Evolutionary conservation across 169 alveolate species (phyloP), one percentile per base, ranked within the genome.

Genomic region (Perkinsus olseni): DNA sequence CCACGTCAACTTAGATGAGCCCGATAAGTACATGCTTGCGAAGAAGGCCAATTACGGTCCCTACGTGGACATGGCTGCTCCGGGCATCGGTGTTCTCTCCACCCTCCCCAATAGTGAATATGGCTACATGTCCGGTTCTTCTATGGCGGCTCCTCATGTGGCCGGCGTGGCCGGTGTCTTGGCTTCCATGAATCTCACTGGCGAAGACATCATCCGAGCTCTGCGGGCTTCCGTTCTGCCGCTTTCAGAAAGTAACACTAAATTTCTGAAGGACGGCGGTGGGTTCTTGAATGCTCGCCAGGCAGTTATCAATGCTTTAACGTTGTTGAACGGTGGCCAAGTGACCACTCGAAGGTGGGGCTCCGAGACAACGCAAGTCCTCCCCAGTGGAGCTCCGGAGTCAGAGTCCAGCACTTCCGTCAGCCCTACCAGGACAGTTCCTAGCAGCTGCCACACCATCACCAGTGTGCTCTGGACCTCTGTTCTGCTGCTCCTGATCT

Each of bases 61-160:
- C n/a, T 45, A 94, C 28, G 95, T 94, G 37, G 95, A 94, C 93
- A 74, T 94, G 91, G 95, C 94, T 48, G 95, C 95, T 39, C 95
- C 95, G n/a, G 95, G 95, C 74, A 94, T 92, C 28, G 95, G 93
- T 51, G 93, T 94, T 20, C 38, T 92, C 20, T 94, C 95, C 28
- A 94, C 95, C 21, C 93, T 93, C 36, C 13, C 94, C 20, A 92
- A 94, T 39, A 92, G 93, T 38, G 95, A 94, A 13, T 94, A 94
- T 74, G 93, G 74, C 39, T 91, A 93, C 17, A 37, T 94, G 21
- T 94, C 95, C 0, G 95, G 95, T n/a, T 92, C 95, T 8, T 92
- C 94, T 31, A 94, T 94, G 95, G 95, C 95, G 39, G 91, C 94
- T 40, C 95, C 95, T n/a, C 93, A 91, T 92, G 95, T 94, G 34